Conservation (phyloP, 495 filamentous ascomycete species). For the Friedmanniomyces simplex region DNA sequence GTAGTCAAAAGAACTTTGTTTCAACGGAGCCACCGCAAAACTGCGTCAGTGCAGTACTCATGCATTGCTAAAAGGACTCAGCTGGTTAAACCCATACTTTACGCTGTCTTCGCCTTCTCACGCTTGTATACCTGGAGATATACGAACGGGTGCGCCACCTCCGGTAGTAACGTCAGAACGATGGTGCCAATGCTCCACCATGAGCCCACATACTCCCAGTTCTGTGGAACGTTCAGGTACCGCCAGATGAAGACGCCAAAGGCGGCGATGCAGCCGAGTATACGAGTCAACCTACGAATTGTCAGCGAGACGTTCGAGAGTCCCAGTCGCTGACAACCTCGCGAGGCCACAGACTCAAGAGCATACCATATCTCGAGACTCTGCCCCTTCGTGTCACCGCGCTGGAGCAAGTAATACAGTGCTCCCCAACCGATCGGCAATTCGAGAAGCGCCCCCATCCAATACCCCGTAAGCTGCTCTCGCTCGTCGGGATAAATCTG, state of each 20-base stretch:
- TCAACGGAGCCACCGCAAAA: no score
- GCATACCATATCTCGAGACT: conserved; percentile 12
- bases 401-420: not conserved
- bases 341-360: not conserved
- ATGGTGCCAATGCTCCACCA: conserved; percentile 3
- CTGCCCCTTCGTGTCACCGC: conserved; percentile 3
- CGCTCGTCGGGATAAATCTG: conserved; percentile 4
- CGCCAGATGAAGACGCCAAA: conserved; percentile 15
- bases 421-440: conserved; percentile 8
- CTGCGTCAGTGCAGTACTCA: no score
- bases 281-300: conserved; percentile 14
- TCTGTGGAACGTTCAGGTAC: conserved; percentile 16
- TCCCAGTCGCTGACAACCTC: not conserved
- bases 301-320: no score
- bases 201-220: conserved; percentile 17
- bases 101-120: not conserved
- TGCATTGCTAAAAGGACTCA: no score
- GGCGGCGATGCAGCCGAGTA: conserved; percentile 12
- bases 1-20: no score
- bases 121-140: conserved; percentile 7
- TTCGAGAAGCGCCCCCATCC: conserved; percentile 2
- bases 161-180: conserved; percentile 8
- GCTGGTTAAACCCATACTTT: no score
- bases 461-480: conserved; percentile 9
- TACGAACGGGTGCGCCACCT: conserved; percentile 9